Percentiles rank a stretch among this genome's conserved stretches.
These are phyloP conservation scores for Phoma herbarum DNA, from an alignment of 2,329 filamentous ascomycete genomes.

Conservation along the genomic window DNA sequence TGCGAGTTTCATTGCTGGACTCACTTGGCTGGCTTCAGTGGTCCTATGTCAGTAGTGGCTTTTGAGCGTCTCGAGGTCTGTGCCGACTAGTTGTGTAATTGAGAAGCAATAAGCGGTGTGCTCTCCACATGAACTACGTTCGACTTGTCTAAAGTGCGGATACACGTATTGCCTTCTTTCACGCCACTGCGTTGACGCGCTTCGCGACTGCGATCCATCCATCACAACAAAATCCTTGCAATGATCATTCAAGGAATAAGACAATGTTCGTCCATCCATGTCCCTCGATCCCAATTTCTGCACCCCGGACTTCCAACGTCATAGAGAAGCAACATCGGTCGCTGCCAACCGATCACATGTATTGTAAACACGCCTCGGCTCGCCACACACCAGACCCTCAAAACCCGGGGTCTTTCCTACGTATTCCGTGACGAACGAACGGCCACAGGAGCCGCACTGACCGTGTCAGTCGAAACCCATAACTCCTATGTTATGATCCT, in stretches of 20 bases:
- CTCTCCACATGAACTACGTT: constrained; percentile 10
- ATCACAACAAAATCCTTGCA: not conserved
- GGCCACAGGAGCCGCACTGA: not conserved
- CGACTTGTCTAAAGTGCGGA: not conserved
- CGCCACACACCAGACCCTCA: not conserved
- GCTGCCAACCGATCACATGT: not conserved
- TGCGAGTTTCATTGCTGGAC: constrained; percentile 29
- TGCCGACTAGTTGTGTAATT: constrained; percentile 42
- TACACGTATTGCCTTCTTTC: not conserved
- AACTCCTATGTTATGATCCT: not conserved
- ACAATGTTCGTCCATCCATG: not conserved
- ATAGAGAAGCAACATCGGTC: not conserved
- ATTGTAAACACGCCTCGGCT: not conserved
- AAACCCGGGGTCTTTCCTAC: not conserved
- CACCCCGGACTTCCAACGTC: not conserved
- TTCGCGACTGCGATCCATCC: not conserved
- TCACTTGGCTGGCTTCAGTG: constrained; percentile 42
- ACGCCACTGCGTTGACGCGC: not conserved
- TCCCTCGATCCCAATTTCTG: not conserved
- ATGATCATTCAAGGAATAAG: not conserved
- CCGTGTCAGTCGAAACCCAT: not conserved
- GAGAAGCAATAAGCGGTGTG: constrained; percentile 30
- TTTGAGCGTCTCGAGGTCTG: constrained; percentile 25
- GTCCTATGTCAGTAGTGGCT: constrained; percentile 30
- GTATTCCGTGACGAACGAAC: not conserved